phyloP scores from a whole-genome alignment of 106 monocot genomes.

The Dioscorea dumetorum region DNA sequence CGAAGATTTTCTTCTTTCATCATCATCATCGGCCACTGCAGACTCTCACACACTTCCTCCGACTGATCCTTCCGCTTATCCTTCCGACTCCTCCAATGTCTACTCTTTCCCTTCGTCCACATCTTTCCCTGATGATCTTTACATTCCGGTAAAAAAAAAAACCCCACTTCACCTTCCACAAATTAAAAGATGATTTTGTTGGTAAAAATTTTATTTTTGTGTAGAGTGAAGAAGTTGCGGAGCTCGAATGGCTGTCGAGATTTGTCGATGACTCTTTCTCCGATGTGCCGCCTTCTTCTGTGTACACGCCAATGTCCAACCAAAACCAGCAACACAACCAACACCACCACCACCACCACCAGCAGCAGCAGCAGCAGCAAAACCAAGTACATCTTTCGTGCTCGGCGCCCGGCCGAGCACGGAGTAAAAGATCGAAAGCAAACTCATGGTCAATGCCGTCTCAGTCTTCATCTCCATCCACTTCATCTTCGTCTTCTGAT shows the following conservation, averaged over 20 bases:
- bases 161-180: too few relatives aligned
- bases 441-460: conserved; percentile 10
- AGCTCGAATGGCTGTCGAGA: conserved; percentile 92
- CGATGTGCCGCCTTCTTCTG: conserved; percentile 15
- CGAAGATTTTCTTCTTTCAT: conserved; percentile 20
- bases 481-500: conserved; percentile 65
- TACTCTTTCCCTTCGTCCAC: not conserved
- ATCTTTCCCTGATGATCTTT: conserved; percentile 61
- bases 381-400: too few relatives aligned
- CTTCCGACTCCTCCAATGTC: too few relatives aligned
- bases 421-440: too few relatives aligned
- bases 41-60: conserved; percentile 7
- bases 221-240: conserved; percentile 83
- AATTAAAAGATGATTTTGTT: too few relatives aligned
- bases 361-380: too few relatives aligned
- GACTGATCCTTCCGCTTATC: not conserved
- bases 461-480: conserved; percentile 27
- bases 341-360: too few relatives aligned
- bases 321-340: too few relatives aligned
- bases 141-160: conserved; percentile 56
- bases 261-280: conserved; percentile 90
- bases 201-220: too few relatives aligned
- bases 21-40: not conserved
- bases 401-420: too few relatives aligned
- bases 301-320: too few relatives aligned